phyloP scores from a whole-genome alignment of 257 asterid genomes.

The Solanum sejunctum region DNA sequence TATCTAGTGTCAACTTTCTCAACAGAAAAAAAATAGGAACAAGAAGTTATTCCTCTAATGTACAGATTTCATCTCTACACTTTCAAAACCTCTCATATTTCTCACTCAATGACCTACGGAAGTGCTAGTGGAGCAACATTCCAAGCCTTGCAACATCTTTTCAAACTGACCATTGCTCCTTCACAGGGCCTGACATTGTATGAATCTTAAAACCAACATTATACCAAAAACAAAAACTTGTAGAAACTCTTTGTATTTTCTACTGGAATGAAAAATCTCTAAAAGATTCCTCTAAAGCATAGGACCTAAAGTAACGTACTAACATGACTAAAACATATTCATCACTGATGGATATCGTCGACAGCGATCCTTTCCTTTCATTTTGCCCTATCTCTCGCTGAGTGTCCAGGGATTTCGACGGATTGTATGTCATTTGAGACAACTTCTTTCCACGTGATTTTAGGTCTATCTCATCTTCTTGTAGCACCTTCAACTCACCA shows the following conservation, averaged over 20 bases:
- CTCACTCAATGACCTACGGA: neutral
- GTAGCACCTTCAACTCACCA: neutral
- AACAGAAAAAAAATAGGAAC: neutral
- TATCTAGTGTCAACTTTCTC: no score
- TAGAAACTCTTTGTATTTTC: neutral
- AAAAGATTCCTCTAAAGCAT: no score
- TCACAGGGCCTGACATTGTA: neutral
- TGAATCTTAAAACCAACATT: neutral
- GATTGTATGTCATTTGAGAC: neutral
- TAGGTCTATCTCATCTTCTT: neutral
- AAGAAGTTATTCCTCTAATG: neutral
- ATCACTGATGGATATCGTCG: neutral
- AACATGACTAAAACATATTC: neutral
- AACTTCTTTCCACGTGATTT: no score
- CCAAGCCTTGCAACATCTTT: neutral
- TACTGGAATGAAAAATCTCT: no score
- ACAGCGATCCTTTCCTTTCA: neutral
- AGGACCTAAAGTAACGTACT: no score
- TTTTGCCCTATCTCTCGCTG: neutral
- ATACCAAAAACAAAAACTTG: neutral
- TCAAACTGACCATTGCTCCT: neutral
- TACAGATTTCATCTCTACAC: neutral
- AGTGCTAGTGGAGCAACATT: neutral
- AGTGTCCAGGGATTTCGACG: neutral
- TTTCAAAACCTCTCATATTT: neutral